Base-by-base conservation (phyloP, 805 yeast genomes). In the Maudiozyma barnettii region DNA sequence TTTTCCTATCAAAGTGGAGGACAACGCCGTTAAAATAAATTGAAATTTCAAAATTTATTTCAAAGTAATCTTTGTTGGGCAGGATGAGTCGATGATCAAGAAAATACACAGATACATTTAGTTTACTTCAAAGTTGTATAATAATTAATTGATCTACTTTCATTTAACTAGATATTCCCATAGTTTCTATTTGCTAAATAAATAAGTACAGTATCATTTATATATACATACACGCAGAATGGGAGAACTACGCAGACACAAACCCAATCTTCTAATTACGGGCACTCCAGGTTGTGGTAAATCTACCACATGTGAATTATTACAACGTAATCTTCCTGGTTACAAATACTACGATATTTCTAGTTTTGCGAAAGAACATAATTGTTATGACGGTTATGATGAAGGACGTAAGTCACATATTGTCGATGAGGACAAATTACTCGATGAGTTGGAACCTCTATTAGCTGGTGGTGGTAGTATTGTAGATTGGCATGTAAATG, bases 401-500 rank as follows among this genome's bases (percentile, higher is more conserved):
- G 84, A 85, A 54, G 84, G 72, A 51, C 77, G 96, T 60, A 88
- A 91, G 57, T 79, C 95, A 2, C 77, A 82, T 44, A 86, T 91
- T 38, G 96, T 91, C 5, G 96, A 93, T 66, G 99, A 91, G 58
- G 98, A 93, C 60, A 82, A 79, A 61, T 70, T 91, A 13, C 66
- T 89, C 49, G 98, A 93, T 63, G 77, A 78, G 21, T 66, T 93
- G 44, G 96, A 90, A 63, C 81, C 82, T 6, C 76, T 82, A 37
- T 70, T 90, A 43, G 83, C 82, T 45, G 71, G 78, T 52, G 99
- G 99, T n/a, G 95, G 95, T 1, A 73, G 75, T n/a, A 71, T 93
- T 8, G 74, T 93, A 12, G 99, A 93, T 65, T 93, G 99, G 99
- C 99, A 93, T 63, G 93, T 91, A 41, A 88, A 95, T 67, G 99